Base-by-base conservation (phyloP, 768 basidiomycete species). In the Hericium erinaceus region DNA sequence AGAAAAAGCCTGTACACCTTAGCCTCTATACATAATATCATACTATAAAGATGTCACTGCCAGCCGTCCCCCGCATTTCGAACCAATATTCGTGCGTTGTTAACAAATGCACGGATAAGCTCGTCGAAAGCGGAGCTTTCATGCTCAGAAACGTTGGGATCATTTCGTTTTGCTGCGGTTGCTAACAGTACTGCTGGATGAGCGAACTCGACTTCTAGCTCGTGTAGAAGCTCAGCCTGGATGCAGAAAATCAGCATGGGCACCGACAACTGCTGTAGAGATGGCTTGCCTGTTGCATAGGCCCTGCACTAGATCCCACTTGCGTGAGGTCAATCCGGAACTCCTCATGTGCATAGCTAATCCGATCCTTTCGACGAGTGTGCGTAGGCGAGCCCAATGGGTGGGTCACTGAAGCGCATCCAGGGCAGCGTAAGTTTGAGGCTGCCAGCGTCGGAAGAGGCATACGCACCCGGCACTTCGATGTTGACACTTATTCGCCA, bases 281-380 rank as follows among this genome's bases (percentile, higher is more conserved):
- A 50, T 39, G 41, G 22, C 41, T 22, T 66, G 89, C 87, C 48
- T 80, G 75, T 57, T 72, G 71, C 54, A 70, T 76, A 0, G 79
- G 70, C 2, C 79, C 69, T 12, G 72, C 65, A 8, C 75, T 76
- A 4, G 85, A 78, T 2, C 82, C 82, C 51, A 98, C 95, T 71
- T 95, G 92, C 1, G 97, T 98, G 52, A 99, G 79, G 73, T 99
- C 97, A 61, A 99, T 85, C 61, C 77, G 80, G 68, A 93, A 95
- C 61, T 95, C 85, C 70, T 98, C 94, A 70, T 99, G 97, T 3
- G 85, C 74, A 70, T 99, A 99, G 65, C 90, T 89, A 69, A 98
- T 77, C 48, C 97, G 79, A 72, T 99, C 92, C 73, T 97, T 99
- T 73, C 80, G 77, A 58, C 90, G 80, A 37, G 81, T 78, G 61